Evolutionary conservation across 2,329 filamentous ascomycete species (phyloP), one percentile per base, ranked within the genome.

Genomic region (Aspergillus sp.): DNA sequence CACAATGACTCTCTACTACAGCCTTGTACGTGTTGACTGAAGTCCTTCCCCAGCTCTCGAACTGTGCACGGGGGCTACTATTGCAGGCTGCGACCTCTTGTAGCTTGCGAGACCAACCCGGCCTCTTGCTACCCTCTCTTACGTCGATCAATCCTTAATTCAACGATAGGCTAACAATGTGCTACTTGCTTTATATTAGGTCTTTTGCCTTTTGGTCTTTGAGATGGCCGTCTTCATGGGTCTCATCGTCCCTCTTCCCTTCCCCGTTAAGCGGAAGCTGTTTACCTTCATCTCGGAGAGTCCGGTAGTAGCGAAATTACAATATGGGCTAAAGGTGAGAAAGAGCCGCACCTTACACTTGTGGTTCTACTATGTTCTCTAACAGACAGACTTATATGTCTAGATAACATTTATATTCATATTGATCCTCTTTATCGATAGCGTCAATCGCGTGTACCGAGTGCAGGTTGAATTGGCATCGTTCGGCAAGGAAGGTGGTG

Each of bases 361-460:
- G n/a, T 29, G 26, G 10, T 7, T 27, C 9, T 29, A 19, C 19
- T 19, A 19, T 19, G 2, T 19, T 19, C 19, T 19, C 19, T 19
- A 19, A 19, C 19, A 19, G 19, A 19, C 6, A 29, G 28, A 9
- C 12, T 39, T 6, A 30, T 6, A 9, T 8, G 7, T 26, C 6
- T 27, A 84, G 81, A 98, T 98, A 48, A 95, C 89, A 2, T 98
- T 98, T 67, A 91, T 98, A 66, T 98, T 98, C 75, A 97, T 98
- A 63, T 77, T 97, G 49, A 95, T 98, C 55, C 84, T 98, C 55
- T 98, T 98, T 73, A 81, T 97, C 61, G 93, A 98, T 74, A 95
- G 89, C 65, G 90, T 97, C 69, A 86, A 85, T 70, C 88, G 93
- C 55, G 93, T 98, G 63, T 98, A 96, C 71, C 87, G 93, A 52